Conservation (phyloP, 345 rosid species). For the Pelargonium nanum region DNA sequence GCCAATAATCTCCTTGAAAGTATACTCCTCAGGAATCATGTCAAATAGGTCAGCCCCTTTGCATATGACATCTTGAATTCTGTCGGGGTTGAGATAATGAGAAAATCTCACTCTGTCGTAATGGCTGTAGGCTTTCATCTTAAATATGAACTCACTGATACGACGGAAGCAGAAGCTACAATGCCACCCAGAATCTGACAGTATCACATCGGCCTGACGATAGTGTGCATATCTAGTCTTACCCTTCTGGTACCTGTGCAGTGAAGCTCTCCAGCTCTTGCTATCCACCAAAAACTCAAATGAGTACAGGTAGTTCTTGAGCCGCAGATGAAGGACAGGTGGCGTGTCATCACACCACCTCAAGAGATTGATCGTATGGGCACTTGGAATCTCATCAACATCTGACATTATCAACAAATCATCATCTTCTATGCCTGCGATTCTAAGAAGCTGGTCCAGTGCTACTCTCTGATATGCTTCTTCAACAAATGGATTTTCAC, state of each 20-base stretch:
- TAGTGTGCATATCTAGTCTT: slow-evolving; percentile 25
- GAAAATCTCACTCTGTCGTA: slow-evolving; percentile 21
- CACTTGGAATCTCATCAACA: slow-evolving; percentile 30
- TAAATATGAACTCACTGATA: slow-evolving; percentile 25
- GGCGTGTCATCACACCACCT: slow-evolving; percentile 32
- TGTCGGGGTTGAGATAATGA: slow-evolving; percentile 19
- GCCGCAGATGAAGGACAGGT: slow-evolving; percentile 17
- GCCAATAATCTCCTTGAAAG: slow-evolving; percentile 26
- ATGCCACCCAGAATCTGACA: slow-evolving; percentile 33
- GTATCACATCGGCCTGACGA: slow-evolving; percentile 16
- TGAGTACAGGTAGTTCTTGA: slow-evolving; percentile 25
- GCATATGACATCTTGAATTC: slow-evolving; percentile 26
- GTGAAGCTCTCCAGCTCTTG: slow-evolving; percentile 31
- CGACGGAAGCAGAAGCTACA: slow-evolving; percentile 32
- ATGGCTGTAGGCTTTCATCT: slow-evolving; percentile 36
- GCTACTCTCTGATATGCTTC: slow-evolving; percentile 31
- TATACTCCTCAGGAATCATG: slow-evolving; percentile 34
- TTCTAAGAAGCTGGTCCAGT: slow-evolving; percentile 20
- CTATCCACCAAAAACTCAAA: slow-evolving; percentile 22
- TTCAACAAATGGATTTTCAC: slow-evolving; percentile 27
- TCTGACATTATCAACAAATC: slow-evolving; percentile 31
- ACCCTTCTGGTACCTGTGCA: slow-evolving; percentile 21
- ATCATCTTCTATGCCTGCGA: slow-evolving; percentile 26
- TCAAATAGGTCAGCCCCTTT: slow-evolving; percentile 29
- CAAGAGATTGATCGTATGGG: slow-evolving; percentile 24